Percentiles rank a stretch among this genome's conserved stretches.
These are phyloP conservation scores for Exsudoporus floridanus DNA, from an alignment of 1,284 basidiomycete species.

Conservation along the genomic window DNA sequence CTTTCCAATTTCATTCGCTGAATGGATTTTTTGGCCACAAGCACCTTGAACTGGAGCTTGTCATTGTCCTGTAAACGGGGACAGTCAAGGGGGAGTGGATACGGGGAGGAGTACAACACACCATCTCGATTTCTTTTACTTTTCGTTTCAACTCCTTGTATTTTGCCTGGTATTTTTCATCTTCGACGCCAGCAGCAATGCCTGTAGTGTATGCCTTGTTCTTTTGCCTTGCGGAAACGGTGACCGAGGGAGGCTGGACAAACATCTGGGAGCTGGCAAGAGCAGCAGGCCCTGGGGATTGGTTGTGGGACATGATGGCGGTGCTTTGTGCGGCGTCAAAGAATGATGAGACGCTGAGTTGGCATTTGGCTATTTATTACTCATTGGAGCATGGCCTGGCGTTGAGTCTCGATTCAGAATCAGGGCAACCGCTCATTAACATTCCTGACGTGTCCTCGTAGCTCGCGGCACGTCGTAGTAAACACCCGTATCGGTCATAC, in stretches of 20 bases:
- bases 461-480: constrained; percentile 2
- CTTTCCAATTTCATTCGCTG: constrained; percentile 87
- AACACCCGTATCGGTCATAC: neutral
- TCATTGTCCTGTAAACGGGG: constrained; percentile 71
- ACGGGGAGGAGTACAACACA: constrained; percentile 40
- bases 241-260: constrained; percentile 27
- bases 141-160: constrained; percentile 89
- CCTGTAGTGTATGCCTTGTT: constrained; percentile 54
- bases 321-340: constrained; percentile 37
- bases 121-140: constrained; percentile 84
- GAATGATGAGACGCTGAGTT: constrained; percentile 30
- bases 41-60: constrained; percentile 78
- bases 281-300: constrained; percentile 49
- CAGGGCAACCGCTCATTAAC: constrained; percentile 7
- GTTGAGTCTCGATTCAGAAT: constrained; percentile 32
- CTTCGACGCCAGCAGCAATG: constrained; percentile 79
- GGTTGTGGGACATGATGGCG: constrained; percentile 54
- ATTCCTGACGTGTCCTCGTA: constrained; percentile 6
- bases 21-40: constrained; percentile 81
- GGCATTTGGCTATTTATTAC: constrained; percentile 31
- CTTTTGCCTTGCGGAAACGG: constrained; percentile 47
- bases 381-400: constrained; percentile 26
- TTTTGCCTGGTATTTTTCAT: constrained; percentile 85
- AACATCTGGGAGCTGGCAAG: constrained; percentile 33
- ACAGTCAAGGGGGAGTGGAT: neutral